Percentiles rank a stretch among this genome's conserved stretches.
Conservation (phyloP, 2,329 filamentous ascomycete species). For the Ploettnerulaceae sp. region DNA sequence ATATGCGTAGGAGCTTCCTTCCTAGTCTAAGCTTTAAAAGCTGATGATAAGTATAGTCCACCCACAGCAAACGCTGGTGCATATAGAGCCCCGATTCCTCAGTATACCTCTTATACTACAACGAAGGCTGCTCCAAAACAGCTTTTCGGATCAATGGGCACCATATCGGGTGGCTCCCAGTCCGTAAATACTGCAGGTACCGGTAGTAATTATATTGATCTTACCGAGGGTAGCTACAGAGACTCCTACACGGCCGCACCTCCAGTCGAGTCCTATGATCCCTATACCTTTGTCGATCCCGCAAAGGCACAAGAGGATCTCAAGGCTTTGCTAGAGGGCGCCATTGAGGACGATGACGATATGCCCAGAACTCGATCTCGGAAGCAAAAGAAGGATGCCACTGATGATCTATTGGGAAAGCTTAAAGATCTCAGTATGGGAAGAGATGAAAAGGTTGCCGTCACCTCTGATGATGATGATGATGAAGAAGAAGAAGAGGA, state of each 20-base stretch:
- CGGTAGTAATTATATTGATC: slow-evolving; percentile 31
- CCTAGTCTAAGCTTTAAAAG: not conserved
- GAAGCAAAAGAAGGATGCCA: slow-evolving; percentile 36
- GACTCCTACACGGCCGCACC: slow-evolving; percentile 16
- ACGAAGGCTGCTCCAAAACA: slow-evolving; percentile 27
- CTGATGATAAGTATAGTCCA: slow-evolving; percentile 3
- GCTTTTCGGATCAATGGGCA: slow-evolving; percentile 31
- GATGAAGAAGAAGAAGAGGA: slow-evolving; percentile 48
- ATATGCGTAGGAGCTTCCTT: slow-evolving; percentile 6
- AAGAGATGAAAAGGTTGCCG: slow-evolving; percentile 35
- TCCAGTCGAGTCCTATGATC: slow-evolving; percentile 12
- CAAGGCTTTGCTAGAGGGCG: slow-evolving; percentile 76
- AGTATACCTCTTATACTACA: slow-evolving; percentile 26
- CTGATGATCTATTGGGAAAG: slow-evolving; percentile 31
- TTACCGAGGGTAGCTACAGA: slow-evolving; percentile 27
- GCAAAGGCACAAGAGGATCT: slow-evolving; percentile 69
- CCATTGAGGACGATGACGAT: slow-evolving; percentile 64
- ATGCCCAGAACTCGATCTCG: slow-evolving; percentile 35
- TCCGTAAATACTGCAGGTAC: slow-evolving; percentile 21
- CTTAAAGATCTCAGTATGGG: slow-evolving; percentile 42
- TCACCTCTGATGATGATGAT: slow-evolving; percentile 40
- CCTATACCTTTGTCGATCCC: slow-evolving; percentile 47
- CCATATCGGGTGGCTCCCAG: slow-evolving; percentile 27
- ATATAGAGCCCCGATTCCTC: slow-evolving; percentile 24
- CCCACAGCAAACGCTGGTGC: slow-evolving; percentile 17